phyloP scores from a whole-genome alignment of 805 yeast genomes.

The Nakazawaea anatomiae region DNA sequence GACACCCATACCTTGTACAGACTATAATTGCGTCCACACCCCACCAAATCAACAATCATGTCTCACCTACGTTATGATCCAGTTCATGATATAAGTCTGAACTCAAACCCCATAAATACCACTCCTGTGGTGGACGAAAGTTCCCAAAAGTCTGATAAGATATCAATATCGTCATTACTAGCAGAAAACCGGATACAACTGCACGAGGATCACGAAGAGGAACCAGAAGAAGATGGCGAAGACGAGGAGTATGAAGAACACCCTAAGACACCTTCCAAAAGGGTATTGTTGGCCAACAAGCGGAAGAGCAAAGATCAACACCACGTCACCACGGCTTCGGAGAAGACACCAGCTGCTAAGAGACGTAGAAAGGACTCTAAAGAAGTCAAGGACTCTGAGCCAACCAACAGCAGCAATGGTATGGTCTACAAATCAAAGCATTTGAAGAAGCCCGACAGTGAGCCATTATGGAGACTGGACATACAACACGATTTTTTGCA shows the following conservation, averaged over 20 bases:
- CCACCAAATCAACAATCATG: background rate
- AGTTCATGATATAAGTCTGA: background rate
- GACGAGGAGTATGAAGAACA: background rate
- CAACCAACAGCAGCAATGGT: background rate
- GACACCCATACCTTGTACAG: too few species aligned
- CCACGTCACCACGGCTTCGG: background rate
- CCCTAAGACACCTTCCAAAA: slow-evolving; percentile 1
- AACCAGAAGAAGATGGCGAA: background rate
- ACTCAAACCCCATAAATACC: background rate
- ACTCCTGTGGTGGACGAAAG: background rate
- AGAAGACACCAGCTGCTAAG: background rate
- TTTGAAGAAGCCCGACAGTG: slow-evolving; percentile 86
- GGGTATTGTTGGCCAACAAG: slow-evolving; percentile 6
- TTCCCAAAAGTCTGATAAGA: background rate
- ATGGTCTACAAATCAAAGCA: slow-evolving; percentile 35
- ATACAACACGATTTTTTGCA: slow-evolving; percentile 77
- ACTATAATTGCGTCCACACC: background rate
- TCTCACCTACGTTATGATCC: slow-evolving; percentile 6
- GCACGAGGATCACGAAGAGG: background rate
- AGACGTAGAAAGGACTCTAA: background rate
- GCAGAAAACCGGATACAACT: background rate
- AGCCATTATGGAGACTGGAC: slow-evolving; percentile 83
- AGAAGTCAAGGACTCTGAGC: background rate
- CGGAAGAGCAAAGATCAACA: slow-evolving; percentile 3
- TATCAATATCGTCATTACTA: background rate